Conservation (phyloP, 2,329 filamentous ascomycete species). For the Colletotrichum trifolii region DNA sequence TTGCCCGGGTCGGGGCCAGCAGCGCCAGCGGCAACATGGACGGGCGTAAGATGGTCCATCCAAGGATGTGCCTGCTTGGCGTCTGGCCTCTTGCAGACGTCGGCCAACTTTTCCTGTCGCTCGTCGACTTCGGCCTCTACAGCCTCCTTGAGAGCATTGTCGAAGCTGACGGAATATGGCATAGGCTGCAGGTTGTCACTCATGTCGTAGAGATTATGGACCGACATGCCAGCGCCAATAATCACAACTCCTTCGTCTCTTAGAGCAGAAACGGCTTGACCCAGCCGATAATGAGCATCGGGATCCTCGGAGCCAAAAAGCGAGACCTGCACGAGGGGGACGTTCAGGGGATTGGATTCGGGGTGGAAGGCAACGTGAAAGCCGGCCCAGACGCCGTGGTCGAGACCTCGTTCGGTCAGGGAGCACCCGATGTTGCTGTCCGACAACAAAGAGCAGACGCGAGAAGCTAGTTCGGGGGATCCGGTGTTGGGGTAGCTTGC, state of each 20-base stretch:
- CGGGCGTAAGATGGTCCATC: slow-evolving; percentile 63
- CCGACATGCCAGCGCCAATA: slow-evolving; percentile 79
- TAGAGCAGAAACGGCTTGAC: slow-evolving; percentile 72
- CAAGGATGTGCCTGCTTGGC: slow-evolving; percentile 60
- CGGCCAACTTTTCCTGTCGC: slow-evolving; percentile 53
- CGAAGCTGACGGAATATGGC: slow-evolving; percentile 71
- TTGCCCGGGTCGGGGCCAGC: slow-evolving; percentile 55
- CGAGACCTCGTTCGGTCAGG: slow-evolving; percentile 72
- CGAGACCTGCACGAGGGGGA: slow-evolving; percentile 79
- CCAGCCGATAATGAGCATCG: slow-evolving; percentile 73
- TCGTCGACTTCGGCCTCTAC: slow-evolving; percentile 55
- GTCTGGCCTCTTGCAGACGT: slow-evolving; percentile 53
- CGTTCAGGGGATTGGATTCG: slow-evolving; percentile 68
- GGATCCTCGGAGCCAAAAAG: slow-evolving; percentile 74
- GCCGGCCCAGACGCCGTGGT: slow-evolving; percentile 80
- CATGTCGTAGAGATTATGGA: slow-evolving; percentile 74
- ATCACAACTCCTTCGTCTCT: slow-evolving; percentile 76
- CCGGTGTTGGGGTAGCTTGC: slow-evolving; percentile 74
- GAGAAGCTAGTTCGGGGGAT: slow-evolving; percentile 67
- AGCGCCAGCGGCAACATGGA: slow-evolving; percentile 59
- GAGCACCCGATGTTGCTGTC: slow-evolving; percentile 68
- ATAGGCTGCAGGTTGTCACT: slow-evolving; percentile 55
- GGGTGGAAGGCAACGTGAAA: slow-evolving; percentile 74
- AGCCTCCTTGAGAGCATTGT: slow-evolving; percentile 59
- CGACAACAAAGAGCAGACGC: slow-evolving; percentile 66